A percentile compares a stretch with the other conserved stretches of the same genome.
Conservation (phyloP, 2,329 filamentous ascomycete species). For the Blastomyces gilchristii region DNA sequence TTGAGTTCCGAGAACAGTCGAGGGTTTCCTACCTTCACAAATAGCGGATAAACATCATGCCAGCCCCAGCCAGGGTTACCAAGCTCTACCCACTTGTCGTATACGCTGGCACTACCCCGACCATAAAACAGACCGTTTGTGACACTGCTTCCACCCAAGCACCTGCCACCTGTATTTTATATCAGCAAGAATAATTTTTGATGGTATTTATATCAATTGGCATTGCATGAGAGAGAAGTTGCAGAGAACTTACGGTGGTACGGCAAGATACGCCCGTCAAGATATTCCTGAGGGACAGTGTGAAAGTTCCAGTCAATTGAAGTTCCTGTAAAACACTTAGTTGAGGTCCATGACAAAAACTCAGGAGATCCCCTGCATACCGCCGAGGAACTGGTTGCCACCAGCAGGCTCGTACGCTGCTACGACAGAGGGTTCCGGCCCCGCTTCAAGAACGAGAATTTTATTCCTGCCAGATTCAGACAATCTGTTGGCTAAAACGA, state of each 20-base stretch:
- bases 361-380: slow-evolving; percentile 6
- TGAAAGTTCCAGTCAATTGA: slow-evolving; percentile 24
- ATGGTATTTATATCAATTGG: not conserved
- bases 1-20: not conserved
- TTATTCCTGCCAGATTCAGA: slow-evolving; percentile 14
- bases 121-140: slow-evolving; percentile 15
- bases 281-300: slow-evolving; percentile 14
- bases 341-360: not conserved
- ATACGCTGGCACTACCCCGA: slow-evolving; percentile 14
- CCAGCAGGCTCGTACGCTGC: slow-evolving; percentile 22
- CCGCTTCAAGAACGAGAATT: slow-evolving; percentile 19
- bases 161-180: slow-evolving; percentile 8
- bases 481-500: slow-evolving; percentile 19
- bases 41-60: slow-evolving; percentile 12
- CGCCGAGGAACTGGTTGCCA: slow-evolving; percentile 22
- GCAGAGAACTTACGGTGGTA: slow-evolving; percentile 11
- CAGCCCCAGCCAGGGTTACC: slow-evolving; percentile 17
- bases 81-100: slow-evolving; percentile 14
- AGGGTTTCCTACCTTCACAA: slow-evolving; percentile 6
- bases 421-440: slow-evolving; percentile 18
- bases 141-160: slow-evolving; percentile 14
- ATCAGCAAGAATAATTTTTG: not conserved
- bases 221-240: not conserved
- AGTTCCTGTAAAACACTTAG: slow-evolving; percentile 13
- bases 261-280: slow-evolving; percentile 12